A percentile compares a stretch with the other conserved stretches of the same genome.
Conservation (phyloP, 768 basidiomycete genomes). For the Leccinum barrowsii region DNA sequence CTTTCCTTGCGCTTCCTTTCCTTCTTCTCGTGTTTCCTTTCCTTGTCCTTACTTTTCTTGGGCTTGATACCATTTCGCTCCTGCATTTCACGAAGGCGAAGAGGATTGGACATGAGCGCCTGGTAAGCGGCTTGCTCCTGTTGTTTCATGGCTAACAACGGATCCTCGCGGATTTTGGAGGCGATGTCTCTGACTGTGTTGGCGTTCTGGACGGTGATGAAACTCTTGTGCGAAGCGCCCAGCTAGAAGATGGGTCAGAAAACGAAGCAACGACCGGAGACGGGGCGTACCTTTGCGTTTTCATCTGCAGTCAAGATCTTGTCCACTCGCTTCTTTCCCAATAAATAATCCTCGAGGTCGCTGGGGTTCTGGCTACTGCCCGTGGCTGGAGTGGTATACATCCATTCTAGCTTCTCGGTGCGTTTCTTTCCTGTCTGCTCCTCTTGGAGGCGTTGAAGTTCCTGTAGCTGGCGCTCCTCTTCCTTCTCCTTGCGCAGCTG, state of each 20-base stretch:
- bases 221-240: conserved; percentile 85
- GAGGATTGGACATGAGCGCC: conserved; percentile 79
- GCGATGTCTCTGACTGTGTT: conserved; percentile 86
- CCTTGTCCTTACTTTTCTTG: conserved; percentile 70
- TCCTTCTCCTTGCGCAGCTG: conserved; percentile 97
- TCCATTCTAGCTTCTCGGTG: conserved; percentile 96
- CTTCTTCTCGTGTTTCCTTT: conserved; percentile 49
- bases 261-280: neutral
- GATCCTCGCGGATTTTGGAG: conserved; percentile 94
- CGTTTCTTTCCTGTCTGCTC: conserved; percentile 93
- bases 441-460: conserved; percentile 93
- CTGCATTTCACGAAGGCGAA: conserved; percentile 78
- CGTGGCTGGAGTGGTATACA: conserved; percentile 97
- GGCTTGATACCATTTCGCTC: conserved; percentile 77
- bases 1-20: conserved; percentile 38
- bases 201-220: conserved; percentile 93
- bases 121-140: conserved; percentile 95
- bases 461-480: conserved; percentile 94
- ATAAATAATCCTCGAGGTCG: conserved; percentile 92
- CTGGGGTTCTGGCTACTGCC: conserved; percentile 85
- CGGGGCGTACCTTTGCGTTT: conserved; percentile 68
- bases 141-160: conserved; percentile 94
- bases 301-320: conserved; percentile 92
- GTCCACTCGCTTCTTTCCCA: conserved; percentile 97
- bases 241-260: conserved; percentile 42